phyloP scores from a whole-genome alignment of 352 stramenopile species.

The Pythium pectinolyticum region DNA sequence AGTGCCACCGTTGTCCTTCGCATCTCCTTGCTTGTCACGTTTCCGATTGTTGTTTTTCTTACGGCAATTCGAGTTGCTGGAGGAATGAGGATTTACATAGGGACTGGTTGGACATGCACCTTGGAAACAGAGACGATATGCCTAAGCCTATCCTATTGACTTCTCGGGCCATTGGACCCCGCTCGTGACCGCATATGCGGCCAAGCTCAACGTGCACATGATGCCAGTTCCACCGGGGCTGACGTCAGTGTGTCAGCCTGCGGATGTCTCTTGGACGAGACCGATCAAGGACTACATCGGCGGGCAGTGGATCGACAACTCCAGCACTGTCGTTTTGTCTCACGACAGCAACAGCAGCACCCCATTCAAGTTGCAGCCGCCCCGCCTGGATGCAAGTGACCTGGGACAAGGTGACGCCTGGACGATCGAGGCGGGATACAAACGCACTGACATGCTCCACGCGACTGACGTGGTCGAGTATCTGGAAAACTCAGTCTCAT shows the following conservation, averaged over 20 bases:
- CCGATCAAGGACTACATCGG: constrained; percentile 6
- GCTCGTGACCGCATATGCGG: constrained; percentile 19
- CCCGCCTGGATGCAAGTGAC: neutral
- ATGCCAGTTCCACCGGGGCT: constrained; percentile 23
- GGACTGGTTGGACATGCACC: constrained; percentile 23
- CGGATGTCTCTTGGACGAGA: constrained; percentile 2
- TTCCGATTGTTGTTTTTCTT: too few species aligned
- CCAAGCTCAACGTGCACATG: constrained; percentile 26
- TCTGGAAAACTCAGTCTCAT: neutral
- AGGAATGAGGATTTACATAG: constrained; percentile 28
- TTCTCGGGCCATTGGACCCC: constrained; percentile 35
- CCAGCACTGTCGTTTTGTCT: neutral
- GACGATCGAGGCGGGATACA: neutral
- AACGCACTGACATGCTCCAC: neutral
- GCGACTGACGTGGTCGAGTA: neutral
- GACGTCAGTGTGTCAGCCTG: constrained; percentile 19
- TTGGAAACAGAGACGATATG: constrained; percentile 14
- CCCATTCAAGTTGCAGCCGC: neutral
- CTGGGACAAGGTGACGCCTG: neutral
- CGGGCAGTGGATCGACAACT: neutral
- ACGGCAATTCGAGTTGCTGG: constrained; percentile 30
- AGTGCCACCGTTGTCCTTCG: too few species aligned
- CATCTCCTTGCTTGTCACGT: too few species aligned
- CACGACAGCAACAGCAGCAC: neutral
- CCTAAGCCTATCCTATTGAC: constrained; percentile 28